Evolutionary conservation across 2,329 filamentous ascomycete genomes (phyloP).

Genomic region (Ramularia collo-cygni): DNA sequence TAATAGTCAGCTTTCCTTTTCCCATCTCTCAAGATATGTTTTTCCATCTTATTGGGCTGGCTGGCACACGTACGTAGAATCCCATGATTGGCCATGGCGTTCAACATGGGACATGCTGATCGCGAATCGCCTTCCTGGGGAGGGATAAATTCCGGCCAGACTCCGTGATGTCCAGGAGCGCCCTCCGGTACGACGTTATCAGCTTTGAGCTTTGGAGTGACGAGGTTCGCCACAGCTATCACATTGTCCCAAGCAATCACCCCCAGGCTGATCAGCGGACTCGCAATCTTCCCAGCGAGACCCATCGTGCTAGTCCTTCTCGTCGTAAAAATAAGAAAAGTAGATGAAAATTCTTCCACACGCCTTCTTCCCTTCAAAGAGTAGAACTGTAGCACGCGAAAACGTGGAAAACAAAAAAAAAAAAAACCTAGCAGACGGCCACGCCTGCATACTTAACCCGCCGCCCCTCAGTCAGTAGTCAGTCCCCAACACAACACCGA

Average conservation of each 20-base stretch:
- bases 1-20: background rate
- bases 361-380: too few relatives aligned
- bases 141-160: slow-evolving; percentile 34
- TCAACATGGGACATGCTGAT: slow-evolving; percentile 25
- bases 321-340: background rate
- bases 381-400: too few relatives aligned
- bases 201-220: slow-evolving; percentile 32
- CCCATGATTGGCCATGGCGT: slow-evolving; percentile 28
- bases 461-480: too few relatives aligned
- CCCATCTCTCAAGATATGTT: background rate
- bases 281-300: slow-evolving; percentile 17
- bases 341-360: too few relatives aligned
- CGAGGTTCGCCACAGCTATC: slow-evolving; percentile 33
- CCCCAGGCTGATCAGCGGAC: slow-evolving; percentile 30
- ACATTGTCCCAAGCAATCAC: slow-evolving; percentile 36
- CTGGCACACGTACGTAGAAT: slow-evolving; percentile 14
- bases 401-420: too few relatives aligned
- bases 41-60: too few relatives aligned
- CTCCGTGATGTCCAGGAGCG: slow-evolving; percentile 30
- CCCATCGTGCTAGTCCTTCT: slow-evolving; percentile 13
- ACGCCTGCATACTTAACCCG: too few relatives aligned
- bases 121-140: slow-evolving; percentile 32
- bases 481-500: too few relatives aligned
- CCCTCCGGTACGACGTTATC: slow-evolving; percentile 32
- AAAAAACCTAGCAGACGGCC: too few relatives aligned